Percentiles rank a stretch among this genome's conserved stretches.
phyloP scores from a whole-genome alignment of 306 rosid genomes.

The Carpinus viminea region DNA sequence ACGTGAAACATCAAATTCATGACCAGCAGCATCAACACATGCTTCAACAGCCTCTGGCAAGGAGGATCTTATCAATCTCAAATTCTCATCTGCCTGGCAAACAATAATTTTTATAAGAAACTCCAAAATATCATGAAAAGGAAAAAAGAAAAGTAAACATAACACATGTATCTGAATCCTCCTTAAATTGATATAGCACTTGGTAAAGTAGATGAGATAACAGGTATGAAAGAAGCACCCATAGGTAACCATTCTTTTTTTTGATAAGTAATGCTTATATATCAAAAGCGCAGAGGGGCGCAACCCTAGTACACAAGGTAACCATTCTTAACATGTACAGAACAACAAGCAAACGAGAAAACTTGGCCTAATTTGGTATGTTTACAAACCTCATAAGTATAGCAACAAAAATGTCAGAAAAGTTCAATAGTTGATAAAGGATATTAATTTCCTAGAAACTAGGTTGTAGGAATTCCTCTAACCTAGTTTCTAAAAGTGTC shows the following conservation, averaged over 20 bases:
- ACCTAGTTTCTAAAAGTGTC: too few species aligned
- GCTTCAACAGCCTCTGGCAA: constrained; percentile 98
- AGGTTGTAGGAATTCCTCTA: too few species aligned
- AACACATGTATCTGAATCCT: background rate
- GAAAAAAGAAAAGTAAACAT: background rate
- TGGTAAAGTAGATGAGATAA: background rate
- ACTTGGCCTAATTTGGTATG: background rate
- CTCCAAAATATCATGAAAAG: constrained; percentile 11
- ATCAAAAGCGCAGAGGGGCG: too few species aligned
- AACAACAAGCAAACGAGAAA: background rate
- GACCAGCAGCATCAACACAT: constrained; percentile 92
- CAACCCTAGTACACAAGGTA: background rate
- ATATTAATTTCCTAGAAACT: too few species aligned
- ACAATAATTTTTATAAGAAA: constrained; percentile 28
- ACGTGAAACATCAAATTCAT: constrained; percentile 84
- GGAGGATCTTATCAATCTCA: constrained; percentile 79
- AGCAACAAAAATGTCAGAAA: too few species aligned
- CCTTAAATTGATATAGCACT: background rate
- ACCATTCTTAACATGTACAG: background rate
- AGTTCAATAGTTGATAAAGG: too few species aligned
- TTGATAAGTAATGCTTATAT: too few species aligned
- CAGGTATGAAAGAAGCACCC: background rate
- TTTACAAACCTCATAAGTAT: background rate
- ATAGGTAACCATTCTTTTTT: background rate
- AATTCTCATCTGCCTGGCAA: constrained; percentile 95